These are phyloP conservation scores for Cryptosporidium ryanae DNA, from an alignment of 169 alveolate genomes.

Conservation along the genomic window DNA sequence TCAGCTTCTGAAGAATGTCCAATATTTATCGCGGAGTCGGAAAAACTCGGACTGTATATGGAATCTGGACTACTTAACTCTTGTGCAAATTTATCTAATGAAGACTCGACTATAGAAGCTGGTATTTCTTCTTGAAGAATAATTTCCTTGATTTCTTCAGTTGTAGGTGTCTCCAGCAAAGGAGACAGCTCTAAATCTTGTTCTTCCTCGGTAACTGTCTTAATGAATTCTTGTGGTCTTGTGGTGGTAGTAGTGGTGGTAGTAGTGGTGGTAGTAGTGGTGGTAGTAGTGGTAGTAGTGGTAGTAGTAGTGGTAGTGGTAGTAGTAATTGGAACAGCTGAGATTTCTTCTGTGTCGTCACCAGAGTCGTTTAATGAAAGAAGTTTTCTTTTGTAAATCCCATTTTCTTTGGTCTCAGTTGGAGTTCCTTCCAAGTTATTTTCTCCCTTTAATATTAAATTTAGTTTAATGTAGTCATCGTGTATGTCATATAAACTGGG, in stretches of 20 bases:
- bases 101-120: too few species aligned
- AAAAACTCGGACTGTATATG: too few species aligned
- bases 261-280: conserved; percentile 8
- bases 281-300: conserved; percentile 2
- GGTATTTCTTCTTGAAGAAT: too few species aligned
- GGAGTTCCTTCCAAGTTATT: neutral
- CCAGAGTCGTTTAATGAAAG: neutral
- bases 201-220: neutral
- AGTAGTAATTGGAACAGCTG: neutral
- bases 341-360: neutral
- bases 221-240: neutral
- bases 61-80: too few species aligned
- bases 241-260: conserved; percentile 50
- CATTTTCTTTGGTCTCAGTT: neutral
- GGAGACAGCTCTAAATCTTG: conserved; percentile 1
- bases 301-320: conserved; percentile 11
- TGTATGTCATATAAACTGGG: conserved; percentile 31
- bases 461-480: conserved; percentile 10
- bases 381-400: neutral
- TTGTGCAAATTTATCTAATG: too few species aligned
- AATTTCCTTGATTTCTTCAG: neutral
- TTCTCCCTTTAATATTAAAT: neutral
- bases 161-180: conserved; percentile 15
- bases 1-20: too few species aligned
- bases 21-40: too few species aligned